These are phyloP conservation scores for Laburnicola sp. DNA, from an alignment of 2,329 filamentous ascomycete genomes.

Conservation along the genomic window DNA sequence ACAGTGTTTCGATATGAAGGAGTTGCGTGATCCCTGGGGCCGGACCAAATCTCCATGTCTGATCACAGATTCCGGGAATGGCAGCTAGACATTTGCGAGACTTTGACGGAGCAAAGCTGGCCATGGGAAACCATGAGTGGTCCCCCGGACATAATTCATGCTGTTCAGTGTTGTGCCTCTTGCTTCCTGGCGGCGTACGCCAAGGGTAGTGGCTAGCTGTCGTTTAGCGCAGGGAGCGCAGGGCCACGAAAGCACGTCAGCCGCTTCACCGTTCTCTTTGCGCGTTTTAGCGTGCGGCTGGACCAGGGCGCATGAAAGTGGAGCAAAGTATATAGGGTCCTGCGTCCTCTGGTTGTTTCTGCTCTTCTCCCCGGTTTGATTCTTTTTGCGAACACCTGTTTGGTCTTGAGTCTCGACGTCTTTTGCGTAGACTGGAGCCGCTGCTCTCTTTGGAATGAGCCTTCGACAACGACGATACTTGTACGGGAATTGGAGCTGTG, in stretches of 20 bases:
- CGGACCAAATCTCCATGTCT: too few species aligned
- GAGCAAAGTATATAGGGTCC: slow-evolving; percentile 19
- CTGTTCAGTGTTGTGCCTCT: too few species aligned
- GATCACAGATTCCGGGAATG: too few species aligned
- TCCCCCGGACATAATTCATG: too few species aligned
- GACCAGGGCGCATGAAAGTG: slow-evolving; percentile 1
- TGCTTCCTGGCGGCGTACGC: not conserved
- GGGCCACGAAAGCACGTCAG: slow-evolving; percentile 16
- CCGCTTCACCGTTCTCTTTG: slow-evolving; percentile 15
- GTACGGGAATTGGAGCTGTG: slow-evolving; percentile 11
- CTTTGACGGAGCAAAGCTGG: too few species aligned
- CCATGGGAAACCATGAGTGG: too few species aligned
- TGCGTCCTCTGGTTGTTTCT: slow-evolving; percentile 10
- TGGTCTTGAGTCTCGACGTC: not conserved
- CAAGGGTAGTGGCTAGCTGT: not conserved
- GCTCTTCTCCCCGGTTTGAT: slow-evolving; percentile 15
- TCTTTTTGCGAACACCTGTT: not conserved
- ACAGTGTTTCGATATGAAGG: not conserved
- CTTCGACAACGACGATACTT: slow-evolving; percentile 15
- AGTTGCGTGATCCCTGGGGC: slow-evolving; percentile 3
- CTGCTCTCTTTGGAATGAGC: slow-evolving; percentile 16
- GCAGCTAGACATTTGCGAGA: too few species aligned
- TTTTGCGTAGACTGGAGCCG: not conserved
- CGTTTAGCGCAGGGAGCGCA: not conserved
- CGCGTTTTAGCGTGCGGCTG: slow-evolving; percentile 10